These are phyloP conservation scores for Rhodocollybia butyracea DNA, from an alignment of 768 basidiomycete genomes.

Conservation along the genomic window DNA sequence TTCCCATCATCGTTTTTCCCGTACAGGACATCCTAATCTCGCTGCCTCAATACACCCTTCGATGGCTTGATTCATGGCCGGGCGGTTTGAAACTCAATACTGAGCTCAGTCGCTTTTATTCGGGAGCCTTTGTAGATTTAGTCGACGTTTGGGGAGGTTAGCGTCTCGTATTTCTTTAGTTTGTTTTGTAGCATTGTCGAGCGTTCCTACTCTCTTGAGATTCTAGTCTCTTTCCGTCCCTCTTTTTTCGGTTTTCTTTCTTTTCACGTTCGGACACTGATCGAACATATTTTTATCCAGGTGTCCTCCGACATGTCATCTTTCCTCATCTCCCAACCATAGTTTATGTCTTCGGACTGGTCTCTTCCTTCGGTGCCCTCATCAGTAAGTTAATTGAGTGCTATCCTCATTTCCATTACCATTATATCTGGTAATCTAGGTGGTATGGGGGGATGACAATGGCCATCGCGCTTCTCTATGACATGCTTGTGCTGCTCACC, in stretches of 20 bases:
- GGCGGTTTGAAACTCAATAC: conserved; percentile 95
- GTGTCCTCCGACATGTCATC: conserved; percentile 18
- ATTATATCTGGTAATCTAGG: conserved; percentile 27
- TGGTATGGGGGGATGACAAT: conserved; percentile 52
- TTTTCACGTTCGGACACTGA: neutral
- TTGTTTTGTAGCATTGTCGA: neutral
- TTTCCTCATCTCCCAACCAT: conserved; percentile 25
- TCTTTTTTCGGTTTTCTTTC: neutral
- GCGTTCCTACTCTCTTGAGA: neutral
- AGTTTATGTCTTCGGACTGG: conserved; percentile 33
- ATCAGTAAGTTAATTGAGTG: neutral
- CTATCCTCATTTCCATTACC: conserved; percentile 29
- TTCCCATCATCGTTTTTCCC: neutral
- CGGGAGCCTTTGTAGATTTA: conserved; percentile 63
- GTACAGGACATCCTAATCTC: conserved; percentile 41
- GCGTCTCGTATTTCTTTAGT: conserved; percentile 21
- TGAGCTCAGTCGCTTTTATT: conserved; percentile 84
- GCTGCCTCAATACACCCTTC: conserved; percentile 48
- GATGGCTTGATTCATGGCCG: conserved; percentile 95
- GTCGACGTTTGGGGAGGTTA: conserved; percentile 72
- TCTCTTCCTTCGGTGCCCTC: conserved; percentile 21
- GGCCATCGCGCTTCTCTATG: conserved; percentile 61
- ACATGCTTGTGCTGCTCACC: conserved; percentile 64
- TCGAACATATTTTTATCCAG: conserved; percentile 13
- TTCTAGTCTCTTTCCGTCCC: neutral